A percentile compares a stretch with the other conserved stretches of the same genome.
phyloP scores from a whole-genome alignment of 805 yeast species.

The Wickerhamiella cacticola region DNA sequence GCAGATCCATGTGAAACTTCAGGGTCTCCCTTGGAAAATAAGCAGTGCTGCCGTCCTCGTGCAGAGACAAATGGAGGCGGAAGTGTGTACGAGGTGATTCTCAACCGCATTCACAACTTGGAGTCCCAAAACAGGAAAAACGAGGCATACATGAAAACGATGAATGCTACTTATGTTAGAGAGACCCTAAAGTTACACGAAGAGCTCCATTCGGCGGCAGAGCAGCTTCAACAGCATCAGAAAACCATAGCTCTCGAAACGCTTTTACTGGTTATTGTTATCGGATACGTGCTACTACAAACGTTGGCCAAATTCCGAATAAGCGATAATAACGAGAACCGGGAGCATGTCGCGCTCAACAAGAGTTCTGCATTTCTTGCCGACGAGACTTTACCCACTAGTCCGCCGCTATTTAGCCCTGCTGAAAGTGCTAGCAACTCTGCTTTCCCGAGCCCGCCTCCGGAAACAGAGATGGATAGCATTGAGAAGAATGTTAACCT shows the following conservation, averaged over 20 bases:
- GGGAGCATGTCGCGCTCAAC: background rate
- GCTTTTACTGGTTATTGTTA: conserved; percentile 1
- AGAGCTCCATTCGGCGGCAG: background rate
- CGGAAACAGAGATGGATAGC: conserved; percentile 3
- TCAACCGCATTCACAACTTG: conserved; percentile 1
- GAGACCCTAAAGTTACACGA: conserved; percentile 7
- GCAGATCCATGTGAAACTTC: background rate
- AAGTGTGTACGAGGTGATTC: conserved; percentile 10
- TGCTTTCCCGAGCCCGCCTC: conserved; percentile 4
- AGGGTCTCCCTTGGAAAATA: background rate
- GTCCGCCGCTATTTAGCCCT: background rate
- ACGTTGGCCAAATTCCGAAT: conserved; percentile 1
- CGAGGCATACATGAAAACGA: background rate
- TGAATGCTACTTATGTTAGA: conserved; percentile 4
- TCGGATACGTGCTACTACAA: conserved; percentile 1
- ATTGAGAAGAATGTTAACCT: conserved; percentile 3
- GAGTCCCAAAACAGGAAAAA: background rate
- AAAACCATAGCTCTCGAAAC: conserved; percentile 1
- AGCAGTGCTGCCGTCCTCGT: conserved; percentile 8
- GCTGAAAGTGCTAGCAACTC: background rate
- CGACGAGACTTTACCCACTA: background rate
- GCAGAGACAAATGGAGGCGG: conserved; percentile 5
- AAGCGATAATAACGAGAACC: background rate
- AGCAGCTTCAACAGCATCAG: conserved; percentile 9
- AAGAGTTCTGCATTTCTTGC: background rate